Evolutionary conservation across 176 grass and related monocot genomes (phyloP).

Genomic region (Hsuehochloa calcarea): DNA sequence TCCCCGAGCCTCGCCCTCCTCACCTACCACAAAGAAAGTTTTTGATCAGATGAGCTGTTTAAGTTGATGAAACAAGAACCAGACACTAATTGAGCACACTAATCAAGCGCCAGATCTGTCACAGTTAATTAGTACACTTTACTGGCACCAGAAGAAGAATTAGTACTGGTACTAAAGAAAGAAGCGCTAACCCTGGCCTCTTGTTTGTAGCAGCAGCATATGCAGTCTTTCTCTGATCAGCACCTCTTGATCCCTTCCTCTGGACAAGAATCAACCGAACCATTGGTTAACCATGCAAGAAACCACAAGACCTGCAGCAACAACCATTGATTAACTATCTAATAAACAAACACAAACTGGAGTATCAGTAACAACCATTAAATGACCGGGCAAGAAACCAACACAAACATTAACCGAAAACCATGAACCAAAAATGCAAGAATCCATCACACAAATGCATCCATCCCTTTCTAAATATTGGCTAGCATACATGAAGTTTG

Average conservation of each 20-base stretch:
- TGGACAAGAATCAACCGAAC: constrained; percentile 9
- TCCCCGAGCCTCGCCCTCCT: constrained; percentile 66
- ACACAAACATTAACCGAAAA: not conserved
- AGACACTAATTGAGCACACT: not conserved
- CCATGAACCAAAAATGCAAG: not conserved
- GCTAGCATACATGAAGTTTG: too few species aligned
- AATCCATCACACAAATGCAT: too few species aligned
- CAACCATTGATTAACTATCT: not conserved
- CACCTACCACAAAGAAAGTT: constrained; percentile 26
- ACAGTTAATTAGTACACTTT: not conserved
- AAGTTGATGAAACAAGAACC: not conserved
- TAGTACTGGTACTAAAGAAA: too few species aligned
- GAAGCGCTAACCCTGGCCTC: constrained; percentile 43
- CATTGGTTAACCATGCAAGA: not conserved
- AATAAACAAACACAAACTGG: not conserved
- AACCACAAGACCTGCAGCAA: too few species aligned
- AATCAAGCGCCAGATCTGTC: not conserved
- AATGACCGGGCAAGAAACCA: not conserved
- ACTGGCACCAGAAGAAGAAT: not conserved
- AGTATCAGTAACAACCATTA: not conserved
- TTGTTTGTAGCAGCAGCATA: constrained; percentile 21
- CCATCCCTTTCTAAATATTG: too few species aligned
- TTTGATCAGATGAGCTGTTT: not conserved
- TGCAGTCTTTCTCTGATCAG: constrained; percentile 28
- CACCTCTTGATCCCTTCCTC: constrained; percentile 40